Evolutionary conservation across 2,329 filamentous ascomycete genomes (phyloP), one percentile per base, ranked within the genome.

Genomic region (Thelonectria olida): DNA sequence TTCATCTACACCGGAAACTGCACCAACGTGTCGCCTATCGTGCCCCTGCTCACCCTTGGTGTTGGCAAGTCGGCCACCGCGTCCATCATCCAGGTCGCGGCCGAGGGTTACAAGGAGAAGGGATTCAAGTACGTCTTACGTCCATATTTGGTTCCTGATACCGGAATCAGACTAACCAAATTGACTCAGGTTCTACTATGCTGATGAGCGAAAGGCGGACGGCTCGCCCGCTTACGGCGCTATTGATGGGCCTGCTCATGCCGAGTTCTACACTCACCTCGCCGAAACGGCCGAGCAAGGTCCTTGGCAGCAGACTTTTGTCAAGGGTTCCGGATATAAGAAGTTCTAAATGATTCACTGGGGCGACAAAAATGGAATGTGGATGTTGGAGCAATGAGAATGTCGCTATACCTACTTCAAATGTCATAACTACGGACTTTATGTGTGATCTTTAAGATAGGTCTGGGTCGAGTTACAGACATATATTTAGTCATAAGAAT

Each of bases 131-230:
- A 64, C 39, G 73, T 10, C n/a, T 19, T 8, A 20, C 19, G n/a
- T 6, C 17, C 47, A 4, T 7, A 6, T 31, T 2, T 12, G 7
- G 19, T 15, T n/a, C 10, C 1, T n/a, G 1, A n/a, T 3, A 7
- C 13, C 19, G 13, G 8, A 1, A 8, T 1, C n/a, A 20, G 5
- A 9, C 15, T 49, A 17, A 34, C 38, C 31, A 10, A 54, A 20
- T 39, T 28, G 17, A 19, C 53, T 12, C 58, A 84, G 82, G 54
- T 85, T 85, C 68, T 84, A 84, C 67, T 86, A 81, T 55, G 80
- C 76, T 1, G 82, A 85, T 56, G 80, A 86, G 67, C 73, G 82
- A 20, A 77, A 76, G 15, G 59, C 68, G 0, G 75, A 82, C 57
- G 82, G 82, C 0, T 56, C 68, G 2, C 47, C 71, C 1, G 69